Base-by-base conservation (phyloP, 2,329 filamentous ascomycete genomes). In the Rutstroemia sp. region DNA sequence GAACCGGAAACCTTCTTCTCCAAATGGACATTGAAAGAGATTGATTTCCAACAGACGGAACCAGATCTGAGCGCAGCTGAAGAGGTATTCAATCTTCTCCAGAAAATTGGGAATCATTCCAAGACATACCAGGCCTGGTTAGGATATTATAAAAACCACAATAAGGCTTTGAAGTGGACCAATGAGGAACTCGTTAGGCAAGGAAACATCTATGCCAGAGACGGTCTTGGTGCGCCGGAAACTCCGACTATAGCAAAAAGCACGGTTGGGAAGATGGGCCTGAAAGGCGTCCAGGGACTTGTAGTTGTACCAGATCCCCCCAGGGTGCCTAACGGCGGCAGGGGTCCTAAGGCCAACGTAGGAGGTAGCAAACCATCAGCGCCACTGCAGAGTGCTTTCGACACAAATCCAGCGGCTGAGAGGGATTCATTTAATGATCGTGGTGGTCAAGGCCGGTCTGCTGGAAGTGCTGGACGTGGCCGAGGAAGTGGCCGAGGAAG, bases 91-190 rank as follows among this genome's bases (percentile, higher is more conserved):
- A 55, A 54, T 23, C 70, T 78, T n/a, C 70, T 73, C 2, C 66
- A 70, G 51, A 66, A 65, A 51, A 71, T 85, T 63, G 74, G 76
- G 4, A 72, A 75, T 19, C 75, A 77, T 57, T 68, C 67, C 14
- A 79, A 75, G 64, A 72, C 75, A 3, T 84, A 83, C 69, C 76
- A 80, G 65, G 77, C 76, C 4, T 83, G 79, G 78, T 69, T 83
- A 9, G 80, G 79, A 16, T 74, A 56, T 75, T 80, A 74, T 70
- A 81, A 81, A 64, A 73, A 71, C 54, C 73, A 76, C 63, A 61
- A 74, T 51, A 81, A 78, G 68, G 61, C 66, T 10, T 64, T 74
- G 56, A 57, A 63, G 21, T 73, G 70, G 70, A 65, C 69, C 56
- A 58, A 51, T 16, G 60, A 48, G 63, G 58, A 60, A 57, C 60